These are phyloP conservation scores for Quercus wislizeni DNA, from an alignment of 306 rosid genomes.

Conservation along the genomic window DNA sequence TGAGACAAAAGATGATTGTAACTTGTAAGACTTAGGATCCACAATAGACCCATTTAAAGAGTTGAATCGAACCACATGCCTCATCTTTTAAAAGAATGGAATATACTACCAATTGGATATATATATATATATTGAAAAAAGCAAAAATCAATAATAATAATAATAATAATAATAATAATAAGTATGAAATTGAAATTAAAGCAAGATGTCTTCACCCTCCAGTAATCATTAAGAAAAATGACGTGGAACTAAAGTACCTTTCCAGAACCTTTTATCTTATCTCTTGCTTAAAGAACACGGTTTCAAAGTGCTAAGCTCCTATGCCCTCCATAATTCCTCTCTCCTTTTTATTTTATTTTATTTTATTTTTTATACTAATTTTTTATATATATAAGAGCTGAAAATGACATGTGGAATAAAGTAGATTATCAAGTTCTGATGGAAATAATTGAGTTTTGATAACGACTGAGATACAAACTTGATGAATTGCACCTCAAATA, in stretches of 20 bases:
- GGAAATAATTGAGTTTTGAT: slow-evolving; percentile 24
- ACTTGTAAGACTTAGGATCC: too few species aligned
- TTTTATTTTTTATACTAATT: too few species aligned
- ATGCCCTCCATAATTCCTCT: slow-evolving; percentile 20
- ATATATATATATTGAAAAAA: too few species aligned
- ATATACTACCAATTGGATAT: too few species aligned
- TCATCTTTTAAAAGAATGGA: too few species aligned
- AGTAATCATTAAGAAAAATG: neutral
- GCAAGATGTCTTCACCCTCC: neutral
- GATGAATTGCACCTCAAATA: neutral
- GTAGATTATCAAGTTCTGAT: slow-evolving; percentile 19
- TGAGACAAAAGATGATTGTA: neutral
- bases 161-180: neutral
- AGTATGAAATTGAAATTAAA: neutral
- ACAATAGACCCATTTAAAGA: too few species aligned
- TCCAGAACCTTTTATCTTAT: slow-evolving; percentile 16
- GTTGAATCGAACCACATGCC: too few species aligned
- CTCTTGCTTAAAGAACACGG: slow-evolving; percentile 41
- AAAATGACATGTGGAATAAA: slow-evolving; percentile 33
- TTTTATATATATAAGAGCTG: neutral
- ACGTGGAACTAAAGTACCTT: slow-evolving; percentile 1
- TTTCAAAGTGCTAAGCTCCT: slow-evolving; percentile 34
- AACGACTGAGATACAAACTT: slow-evolving; percentile 6
- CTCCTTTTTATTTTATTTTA: neutral
- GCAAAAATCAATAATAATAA: neutral